Evolutionary conservation across 306 rosid species (phyloP).

Genomic region (Canavalia ensiformis): DNA sequence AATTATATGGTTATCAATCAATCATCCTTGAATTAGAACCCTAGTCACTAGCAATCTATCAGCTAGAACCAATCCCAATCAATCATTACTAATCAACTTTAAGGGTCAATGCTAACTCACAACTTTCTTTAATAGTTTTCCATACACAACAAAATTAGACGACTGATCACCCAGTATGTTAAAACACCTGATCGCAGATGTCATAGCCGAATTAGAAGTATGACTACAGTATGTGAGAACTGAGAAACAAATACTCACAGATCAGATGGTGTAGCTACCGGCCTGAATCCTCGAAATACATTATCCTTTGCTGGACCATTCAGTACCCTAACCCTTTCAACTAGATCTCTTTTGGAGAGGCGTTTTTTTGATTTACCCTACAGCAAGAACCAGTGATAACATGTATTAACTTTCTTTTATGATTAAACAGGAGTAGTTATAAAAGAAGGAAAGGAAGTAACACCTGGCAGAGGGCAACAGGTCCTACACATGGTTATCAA

Average conservation of each 20-base stretch:
- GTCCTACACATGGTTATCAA: not conserved
- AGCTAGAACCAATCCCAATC: constrained; percentile 2
- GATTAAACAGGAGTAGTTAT: not conserved
- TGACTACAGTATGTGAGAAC: constrained; percentile 36
- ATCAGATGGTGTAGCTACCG: constrained; percentile 75
- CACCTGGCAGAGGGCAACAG: constrained; percentile 22
- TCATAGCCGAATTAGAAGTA: not conserved
- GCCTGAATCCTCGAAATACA: constrained; percentile 73
- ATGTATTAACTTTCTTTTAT: constrained; percentile 30
- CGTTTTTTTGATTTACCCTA: constrained; percentile 78
- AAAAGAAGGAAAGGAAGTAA: not conserved
- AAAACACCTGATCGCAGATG: constrained; percentile 15
- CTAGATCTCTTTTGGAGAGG: constrained; percentile 70
- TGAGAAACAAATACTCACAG: constrained; percentile 57
- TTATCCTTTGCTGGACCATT: constrained; percentile 63
- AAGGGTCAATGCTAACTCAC: constrained; percentile 27
- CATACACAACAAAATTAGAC: constrained; percentile 23
- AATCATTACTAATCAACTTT: not conserved
- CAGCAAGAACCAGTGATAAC: constrained; percentile 43
- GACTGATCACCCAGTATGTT: not conserved
- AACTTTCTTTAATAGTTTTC: not conserved
- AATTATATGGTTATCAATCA: not conserved
- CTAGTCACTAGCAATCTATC: constrained; percentile 19
- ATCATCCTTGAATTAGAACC: not conserved
- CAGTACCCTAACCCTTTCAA: constrained; percentile 71